Conservation (phyloP, 169 alveolate genomes). For the Babesia ovata region DNA sequence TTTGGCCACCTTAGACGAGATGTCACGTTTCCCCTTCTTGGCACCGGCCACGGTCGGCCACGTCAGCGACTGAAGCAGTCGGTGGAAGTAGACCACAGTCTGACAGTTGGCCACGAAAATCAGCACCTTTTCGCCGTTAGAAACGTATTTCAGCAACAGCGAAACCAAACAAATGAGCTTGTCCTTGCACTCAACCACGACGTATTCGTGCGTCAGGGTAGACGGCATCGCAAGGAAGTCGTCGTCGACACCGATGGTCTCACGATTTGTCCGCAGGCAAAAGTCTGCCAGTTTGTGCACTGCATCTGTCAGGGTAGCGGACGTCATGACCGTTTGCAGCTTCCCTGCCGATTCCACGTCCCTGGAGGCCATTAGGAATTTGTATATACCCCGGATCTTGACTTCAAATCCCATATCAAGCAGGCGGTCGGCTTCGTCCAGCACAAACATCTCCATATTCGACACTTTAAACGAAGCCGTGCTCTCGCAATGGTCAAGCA, state of each 20-base stretch:
- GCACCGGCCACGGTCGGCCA: constrained; percentile 70
- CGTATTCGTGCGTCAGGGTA: constrained; percentile 58
- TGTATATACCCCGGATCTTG: constrained; percentile 86
- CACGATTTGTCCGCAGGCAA: constrained; percentile 72
- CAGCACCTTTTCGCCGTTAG: constrained; percentile 61
- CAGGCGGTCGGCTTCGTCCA: constrained; percentile 98
- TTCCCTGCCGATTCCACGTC: constrained; percentile 5
- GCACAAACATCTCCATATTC: constrained; percentile 79
- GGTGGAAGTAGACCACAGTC: constrained; percentile 66
- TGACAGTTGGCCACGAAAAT: constrained; percentile 75
- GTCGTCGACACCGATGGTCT: constrained; percentile 60
- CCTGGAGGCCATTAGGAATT: constrained; percentile 22
- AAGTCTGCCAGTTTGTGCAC: constrained; percentile 77
- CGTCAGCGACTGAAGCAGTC: constrained; percentile 54
- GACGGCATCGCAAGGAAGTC: constrained; percentile 45
- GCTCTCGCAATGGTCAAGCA: constrained; percentile 90
- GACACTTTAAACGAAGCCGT: constrained; percentile 87
- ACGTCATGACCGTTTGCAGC: constrained; percentile 77
- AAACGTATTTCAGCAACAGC: constrained; percentile 38
- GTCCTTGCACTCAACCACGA: constrained; percentile 54
- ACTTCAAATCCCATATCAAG: constrained; percentile 95
- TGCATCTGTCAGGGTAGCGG: constrained; percentile 83
- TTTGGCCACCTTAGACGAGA: constrained; percentile 4
- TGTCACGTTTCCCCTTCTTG: constrained; percentile 7
- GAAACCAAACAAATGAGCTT: constrained; percentile 57